Conservation (phyloP, 768 basidiomycete genomes). For the Suillus americanus region DNA sequence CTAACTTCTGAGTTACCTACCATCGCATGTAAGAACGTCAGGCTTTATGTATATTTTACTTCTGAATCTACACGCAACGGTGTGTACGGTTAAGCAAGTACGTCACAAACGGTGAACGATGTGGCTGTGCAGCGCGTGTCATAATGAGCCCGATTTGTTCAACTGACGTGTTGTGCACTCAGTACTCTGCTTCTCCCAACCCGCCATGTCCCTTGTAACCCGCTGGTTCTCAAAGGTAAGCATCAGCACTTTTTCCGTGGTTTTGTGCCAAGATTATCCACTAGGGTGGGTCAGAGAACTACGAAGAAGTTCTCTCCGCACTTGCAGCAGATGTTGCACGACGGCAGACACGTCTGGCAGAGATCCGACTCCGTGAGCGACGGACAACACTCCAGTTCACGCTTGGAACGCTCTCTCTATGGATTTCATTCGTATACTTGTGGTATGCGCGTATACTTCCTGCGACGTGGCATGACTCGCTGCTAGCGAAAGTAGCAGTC, state of each 20-base stretch:
- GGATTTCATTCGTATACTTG: constrained; percentile 69
- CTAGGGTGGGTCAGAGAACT: constrained; percentile 53
- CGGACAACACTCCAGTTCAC: constrained; percentile 76
- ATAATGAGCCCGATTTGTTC: constrained; percentile 2
- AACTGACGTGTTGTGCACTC: constrained; percentile 3
- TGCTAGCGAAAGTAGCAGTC: constrained; percentile 47
- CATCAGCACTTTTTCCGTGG: not conserved
- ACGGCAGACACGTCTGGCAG: constrained; percentile 71
- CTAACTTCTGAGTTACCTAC: not conserved
- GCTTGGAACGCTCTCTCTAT: constrained; percentile 70
- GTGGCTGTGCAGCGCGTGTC: not conserved
- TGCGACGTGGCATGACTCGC: constrained; percentile 24
- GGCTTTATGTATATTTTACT: not conserved
- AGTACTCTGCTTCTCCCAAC: not conserved
- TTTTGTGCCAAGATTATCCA: not conserved
- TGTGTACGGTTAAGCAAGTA: no score
- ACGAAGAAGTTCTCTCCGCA: constrained; percentile 67
- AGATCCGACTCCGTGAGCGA: constrained; percentile 84
- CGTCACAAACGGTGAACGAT: not conserved
- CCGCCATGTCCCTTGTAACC: constrained; percentile 30
- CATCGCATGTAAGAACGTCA: not conserved
- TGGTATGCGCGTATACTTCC: constrained; percentile 71
- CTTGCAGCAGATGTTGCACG: constrained; percentile 71
- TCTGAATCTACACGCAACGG: not conserved
- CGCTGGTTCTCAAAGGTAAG: constrained; percentile 30